Evolutionary conservation across 306 rosid genomes (phyloP), one percentile per base, ranked within the genome.

Genomic region (Cucumis sativus): DNA sequence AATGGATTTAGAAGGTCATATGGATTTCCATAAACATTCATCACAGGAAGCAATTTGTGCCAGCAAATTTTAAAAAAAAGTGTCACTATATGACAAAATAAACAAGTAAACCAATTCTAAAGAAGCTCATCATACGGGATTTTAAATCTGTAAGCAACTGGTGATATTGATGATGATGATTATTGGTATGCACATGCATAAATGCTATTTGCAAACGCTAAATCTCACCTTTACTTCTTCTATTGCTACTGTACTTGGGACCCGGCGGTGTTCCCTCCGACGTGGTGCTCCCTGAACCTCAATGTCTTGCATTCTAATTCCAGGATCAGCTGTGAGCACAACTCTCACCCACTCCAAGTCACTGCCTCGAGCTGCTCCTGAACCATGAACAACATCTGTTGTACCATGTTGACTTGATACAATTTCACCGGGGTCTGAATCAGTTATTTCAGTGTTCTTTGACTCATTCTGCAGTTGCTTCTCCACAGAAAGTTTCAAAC

Each of bases 241-340:
- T 20, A 96, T 92, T 57, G 99, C 99, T 81, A 96, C 91, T 25
- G 87, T 96, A 83, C 99, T 96, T 79, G 99, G 99, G 83, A 96
- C 97, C 41, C 99, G 93, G 13, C 99, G 97, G 83, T 96, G 99
- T 85, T 96, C 99, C 93, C 86, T 92, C 81, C 91, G 87, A 71
- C 92, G 92, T 30, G 82, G 86, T 28, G 90, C 97, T 69, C 87
- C 87, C 76, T 80, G 92, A 78, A 85, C 90, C 85, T 92, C 93
- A 85, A 92, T 87, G 82, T 96, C 98, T 71, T 91, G 98, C 94
- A 96, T 82, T 85, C 92, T 89, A 80, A 87, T 84, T 77, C 96
- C 90, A 61, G 94, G 92, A 82, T 92, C 96, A 54, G 93, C 92
- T 25, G 92, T 84, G 83, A 96, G 87, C 64, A 91, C 97, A 55